Conservation (phyloP, 108 stramenopile species). For the Skeletonema marinoi region DNA sequence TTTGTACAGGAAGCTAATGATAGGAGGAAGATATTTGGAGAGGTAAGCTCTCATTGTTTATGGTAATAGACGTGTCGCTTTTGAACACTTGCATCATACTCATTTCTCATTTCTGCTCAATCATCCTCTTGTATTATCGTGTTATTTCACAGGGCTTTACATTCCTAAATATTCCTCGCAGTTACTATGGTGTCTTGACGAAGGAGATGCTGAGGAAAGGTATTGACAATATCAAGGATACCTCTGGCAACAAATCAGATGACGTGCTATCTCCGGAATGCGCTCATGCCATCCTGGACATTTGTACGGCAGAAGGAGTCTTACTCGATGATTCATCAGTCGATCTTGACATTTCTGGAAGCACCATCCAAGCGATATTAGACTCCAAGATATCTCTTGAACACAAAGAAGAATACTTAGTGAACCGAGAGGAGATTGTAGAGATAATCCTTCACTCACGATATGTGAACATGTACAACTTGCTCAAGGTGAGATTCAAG, state of each 20-base stretch:
- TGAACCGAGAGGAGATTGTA: conserved; percentile 48
- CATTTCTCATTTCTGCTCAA: neutral
- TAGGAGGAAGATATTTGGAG: conserved; percentile 66
- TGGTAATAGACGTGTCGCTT: neutral
- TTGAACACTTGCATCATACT: neutral
- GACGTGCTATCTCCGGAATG: conserved; percentile 38
- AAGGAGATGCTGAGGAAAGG: conserved; percentile 35
- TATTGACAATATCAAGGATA: neutral
- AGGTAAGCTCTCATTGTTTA: conserved; percentile 34
- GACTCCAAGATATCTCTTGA: conserved; percentile 22
- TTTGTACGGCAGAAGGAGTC: conserved; percentile 42
- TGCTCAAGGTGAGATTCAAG: conserved; percentile 50
- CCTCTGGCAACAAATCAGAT: conserved; percentile 13
- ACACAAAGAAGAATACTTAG: conserved; percentile 37
- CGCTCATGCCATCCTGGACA: conserved; percentile 47
- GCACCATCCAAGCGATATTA: conserved; percentile 36
- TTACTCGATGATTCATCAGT: conserved; percentile 69
- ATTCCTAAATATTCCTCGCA: conserved; percentile 83
- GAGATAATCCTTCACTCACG: conserved; percentile 66
- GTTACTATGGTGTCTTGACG: conserved; percentile 84
- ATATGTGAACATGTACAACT: conserved; percentile 75
- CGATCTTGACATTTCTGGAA: conserved; percentile 44
- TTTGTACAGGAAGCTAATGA: conserved; percentile 87
- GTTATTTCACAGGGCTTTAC: conserved; percentile 64
- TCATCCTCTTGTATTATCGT: neutral